Evolutionary conservation across 2,329 filamentous ascomycete genomes (phyloP), one percentile per base, ranked within the genome.

Genomic region (Penicillium sp.): DNA sequence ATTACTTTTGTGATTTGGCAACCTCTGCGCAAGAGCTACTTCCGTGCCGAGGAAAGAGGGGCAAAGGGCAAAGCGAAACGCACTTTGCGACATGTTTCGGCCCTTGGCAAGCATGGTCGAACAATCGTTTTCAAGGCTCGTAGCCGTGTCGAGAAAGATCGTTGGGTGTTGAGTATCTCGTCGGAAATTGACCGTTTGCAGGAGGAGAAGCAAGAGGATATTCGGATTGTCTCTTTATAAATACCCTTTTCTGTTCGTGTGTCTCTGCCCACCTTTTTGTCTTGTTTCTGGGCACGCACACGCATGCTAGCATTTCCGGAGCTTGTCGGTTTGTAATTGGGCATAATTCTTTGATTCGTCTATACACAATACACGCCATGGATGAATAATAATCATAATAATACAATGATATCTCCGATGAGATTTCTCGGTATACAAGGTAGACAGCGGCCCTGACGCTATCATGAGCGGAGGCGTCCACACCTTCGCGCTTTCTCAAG

Each of bases 1-100:
- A 87, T 85, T 0, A 86, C 84, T 2, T 89, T 89, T 68, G 86
- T 88, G n/a, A 77, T 89, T 43, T 89, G 86, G 86, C 83, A 87
- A 64, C 83, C 83, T 39, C 79, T 82, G 62, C 80, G 78, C 60
- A 86, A 85, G 67, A 81, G 79, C 8, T 82, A 84, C 67, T 88
- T 88, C 69, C 75, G 76, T 50, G 77, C 74, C 4, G 71, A 69
- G n/a, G 74, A 79, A 60, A 67, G 72, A n/a, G 69, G 72, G 22
- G 71, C 75, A 25, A 68, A 75, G 58, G 75, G 79, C 38, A 71
- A 75, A 54, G 75, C 72, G 25, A 79, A 79, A 25, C 81, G 79
- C 58, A 75, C 76, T 15, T 73, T 88, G 58, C 86, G 82, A 61
- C 75, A 84, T 41, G 87, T 89, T 1, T 85, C 84, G 31, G 82